A percentile compares a stretch with the other conserved stretches of the same genome.
Evolutionary conservation across 371 early-diverging fungal genomes (phyloP).

Genomic region (Mortierella sp.): DNA sequence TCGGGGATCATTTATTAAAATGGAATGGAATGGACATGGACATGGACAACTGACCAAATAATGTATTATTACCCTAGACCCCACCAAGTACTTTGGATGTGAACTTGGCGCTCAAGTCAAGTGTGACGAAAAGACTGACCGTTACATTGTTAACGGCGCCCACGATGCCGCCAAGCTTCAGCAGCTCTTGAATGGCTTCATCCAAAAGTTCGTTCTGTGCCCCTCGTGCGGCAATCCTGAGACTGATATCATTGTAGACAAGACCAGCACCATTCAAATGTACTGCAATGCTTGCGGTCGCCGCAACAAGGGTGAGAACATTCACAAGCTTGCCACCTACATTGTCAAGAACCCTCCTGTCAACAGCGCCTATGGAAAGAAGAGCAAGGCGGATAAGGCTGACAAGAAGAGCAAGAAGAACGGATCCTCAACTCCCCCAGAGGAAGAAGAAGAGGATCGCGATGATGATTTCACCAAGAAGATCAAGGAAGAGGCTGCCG

Average conservation of each 20-base stretch:
- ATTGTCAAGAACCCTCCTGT: constrained; percentile 96
- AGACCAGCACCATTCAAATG: constrained; percentile 79
- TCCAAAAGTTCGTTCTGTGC: constrained; percentile 98
- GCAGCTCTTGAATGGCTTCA: constrained; percentile 92
- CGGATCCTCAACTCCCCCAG: constrained; percentile 60
- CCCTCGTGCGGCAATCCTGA: constrained; percentile 98
- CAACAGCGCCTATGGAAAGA: constrained; percentile 71
- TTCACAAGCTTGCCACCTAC: constrained; percentile 90
- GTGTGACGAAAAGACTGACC: constrained; percentile 90
- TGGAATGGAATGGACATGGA: too few relatives aligned
- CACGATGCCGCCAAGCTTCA: constrained; percentile 95
- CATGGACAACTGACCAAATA: not conserved
- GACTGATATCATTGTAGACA: constrained; percentile 87
- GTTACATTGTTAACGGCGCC: constrained; percentile 98
- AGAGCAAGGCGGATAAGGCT: constrained; percentile 72
- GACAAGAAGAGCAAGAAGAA: constrained; percentile 62
- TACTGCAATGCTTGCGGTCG: constrained; percentile 96
- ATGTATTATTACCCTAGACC: constrained; percentile 58
- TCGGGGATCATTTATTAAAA: constrained; percentile 5
- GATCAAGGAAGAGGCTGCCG: constrained; percentile 80
- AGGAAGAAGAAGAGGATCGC: constrained; percentile 62
- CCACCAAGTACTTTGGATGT: constrained; percentile 96
- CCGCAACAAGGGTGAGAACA: constrained; percentile 86
- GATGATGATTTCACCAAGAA: constrained; percentile 83
- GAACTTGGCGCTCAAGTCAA: constrained; percentile 98